A percentile compares a stretch with the other conserved stretches of the same genome.
These are phyloP conservation scores for Cucurbita argyrosperma DNA, from an alignment of 306 rosid genomes.

Conservation along the genomic window DNA sequence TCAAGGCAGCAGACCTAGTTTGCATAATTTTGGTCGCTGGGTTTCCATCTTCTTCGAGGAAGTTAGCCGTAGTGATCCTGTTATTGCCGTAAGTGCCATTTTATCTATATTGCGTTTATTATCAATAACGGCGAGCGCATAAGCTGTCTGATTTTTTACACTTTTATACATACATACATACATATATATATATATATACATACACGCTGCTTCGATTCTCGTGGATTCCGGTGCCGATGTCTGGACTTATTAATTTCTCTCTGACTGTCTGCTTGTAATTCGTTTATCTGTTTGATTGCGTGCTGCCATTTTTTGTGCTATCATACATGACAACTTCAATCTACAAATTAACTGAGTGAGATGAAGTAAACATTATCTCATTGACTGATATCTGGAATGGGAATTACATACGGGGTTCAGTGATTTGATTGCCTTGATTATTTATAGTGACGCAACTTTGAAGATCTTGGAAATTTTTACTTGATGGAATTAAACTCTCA, in stretches of 20 bases:
- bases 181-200: background rate
- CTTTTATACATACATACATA: background rate
- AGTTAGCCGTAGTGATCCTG: constrained; percentile 56
- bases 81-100: constrained; percentile 44
- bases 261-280: background rate
- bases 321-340: background rate
- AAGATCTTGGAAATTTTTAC: background rate
- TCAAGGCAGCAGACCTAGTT: constrained; percentile 51
- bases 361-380: background rate
- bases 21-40: constrained; percentile 57
- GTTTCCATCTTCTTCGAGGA: constrained; percentile 44
- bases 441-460: background rate
- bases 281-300: background rate
- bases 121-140: background rate
- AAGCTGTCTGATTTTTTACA: background rate
- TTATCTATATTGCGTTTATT: background rate
- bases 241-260: background rate
- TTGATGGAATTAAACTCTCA: background rate
- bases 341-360: background rate
- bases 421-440: background rate
- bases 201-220: background rate
- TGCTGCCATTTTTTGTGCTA: background rate
- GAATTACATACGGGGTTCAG: background rate
- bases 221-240: background rate
- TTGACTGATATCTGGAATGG: background rate